Evolutionary conservation across 2,329 filamentous ascomycete genomes (phyloP).

Genomic region (Cordyceps tenuipes): DNA sequence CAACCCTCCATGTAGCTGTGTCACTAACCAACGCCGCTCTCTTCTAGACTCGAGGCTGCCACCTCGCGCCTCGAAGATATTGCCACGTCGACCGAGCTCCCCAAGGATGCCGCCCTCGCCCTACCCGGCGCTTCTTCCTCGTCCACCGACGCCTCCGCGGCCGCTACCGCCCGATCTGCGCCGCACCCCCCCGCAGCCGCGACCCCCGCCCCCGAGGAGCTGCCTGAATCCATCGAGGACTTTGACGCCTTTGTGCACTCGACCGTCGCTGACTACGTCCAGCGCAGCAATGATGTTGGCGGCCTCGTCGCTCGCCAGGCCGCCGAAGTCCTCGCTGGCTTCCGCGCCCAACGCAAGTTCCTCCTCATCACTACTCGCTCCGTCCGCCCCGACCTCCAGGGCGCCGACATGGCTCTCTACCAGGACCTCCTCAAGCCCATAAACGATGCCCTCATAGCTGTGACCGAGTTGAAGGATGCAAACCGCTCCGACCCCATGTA

Average conservation of each 20-base stretch:
- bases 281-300: constrained; percentile 69
- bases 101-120: constrained; percentile 39
- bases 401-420: constrained; percentile 53
- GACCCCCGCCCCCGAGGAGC: constrained; percentile 36
- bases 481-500: constrained; percentile 70
- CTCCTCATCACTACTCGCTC: constrained; percentile 82
- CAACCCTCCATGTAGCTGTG: neutral
- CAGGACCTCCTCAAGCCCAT: constrained; percentile 79
- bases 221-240: constrained; percentile 75
- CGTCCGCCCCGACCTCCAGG: constrained; percentile 72
- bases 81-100: constrained; percentile 63
- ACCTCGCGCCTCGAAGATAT: constrained; percentile 96
- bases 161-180: constrained; percentile 21
- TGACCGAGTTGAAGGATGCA: constrained; percentile 71
- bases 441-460: constrained; percentile 70
- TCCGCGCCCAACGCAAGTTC: constrained; percentile 79
- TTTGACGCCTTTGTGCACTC: constrained; percentile 72
- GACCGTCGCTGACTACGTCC: constrained; percentile 69
- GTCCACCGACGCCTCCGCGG: constrained; percentile 9
- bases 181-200: constrained; percentile 25
- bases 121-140: constrained; percentile 26
- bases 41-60: constrained; percentile 80
- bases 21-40: constrained; percentile 35
- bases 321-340: constrained; percentile 51
- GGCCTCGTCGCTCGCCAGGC: constrained; percentile 71